phyloP scores from a whole-genome alignment of 352 stramenopile genomes.

The Pythium phragmitis region DNA sequence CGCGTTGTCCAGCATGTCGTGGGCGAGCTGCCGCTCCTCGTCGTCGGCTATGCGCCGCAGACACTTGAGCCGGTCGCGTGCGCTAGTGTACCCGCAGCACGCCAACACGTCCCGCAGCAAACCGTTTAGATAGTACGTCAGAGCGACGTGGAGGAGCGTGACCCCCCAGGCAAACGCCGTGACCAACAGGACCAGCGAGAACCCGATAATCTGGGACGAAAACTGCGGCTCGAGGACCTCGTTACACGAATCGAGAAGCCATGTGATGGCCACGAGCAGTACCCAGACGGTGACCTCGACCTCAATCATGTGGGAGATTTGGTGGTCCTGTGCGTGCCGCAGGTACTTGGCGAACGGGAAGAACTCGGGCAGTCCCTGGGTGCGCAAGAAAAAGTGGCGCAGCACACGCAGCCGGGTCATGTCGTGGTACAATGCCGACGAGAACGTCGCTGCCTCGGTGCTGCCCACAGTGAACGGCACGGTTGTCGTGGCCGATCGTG shows the following conservation, averaged over 20 bases:
- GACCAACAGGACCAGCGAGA: conserved; percentile 16
- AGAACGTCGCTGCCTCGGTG: no score
- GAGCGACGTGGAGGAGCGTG: conserved; percentile 8
- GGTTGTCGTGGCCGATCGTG: neutral
- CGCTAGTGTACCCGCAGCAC: conserved; percentile 4
- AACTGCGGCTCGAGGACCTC: neutral
- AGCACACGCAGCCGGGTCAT: no score
- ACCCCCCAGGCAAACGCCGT: conserved; percentile 19
- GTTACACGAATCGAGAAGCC: conserved; percentile 6
- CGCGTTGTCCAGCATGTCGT: conserved; percentile 11
- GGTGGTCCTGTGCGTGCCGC: no score
- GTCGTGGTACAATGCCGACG: no score
- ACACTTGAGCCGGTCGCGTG: conserved; percentile 11
- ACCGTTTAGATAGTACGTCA: conserved; percentile 11
- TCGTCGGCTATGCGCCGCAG: conserved; percentile 13
- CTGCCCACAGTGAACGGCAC: no score
- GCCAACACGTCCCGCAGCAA: conserved; percentile 8
- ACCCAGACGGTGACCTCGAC: conserved; percentile 53
- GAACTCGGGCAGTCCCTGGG: no score
- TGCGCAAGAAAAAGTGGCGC: no score
- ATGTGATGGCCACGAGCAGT: conserved; percentile 10
- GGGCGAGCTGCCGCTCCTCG: conserved; percentile 7
- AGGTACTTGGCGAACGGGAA: no score
- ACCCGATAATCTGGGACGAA: neutral
- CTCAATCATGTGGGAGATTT: no score